phyloP scores from a whole-genome alignment of 2,329 filamentous ascomycete genomes.

The Aspergillus bombycis region DNA sequence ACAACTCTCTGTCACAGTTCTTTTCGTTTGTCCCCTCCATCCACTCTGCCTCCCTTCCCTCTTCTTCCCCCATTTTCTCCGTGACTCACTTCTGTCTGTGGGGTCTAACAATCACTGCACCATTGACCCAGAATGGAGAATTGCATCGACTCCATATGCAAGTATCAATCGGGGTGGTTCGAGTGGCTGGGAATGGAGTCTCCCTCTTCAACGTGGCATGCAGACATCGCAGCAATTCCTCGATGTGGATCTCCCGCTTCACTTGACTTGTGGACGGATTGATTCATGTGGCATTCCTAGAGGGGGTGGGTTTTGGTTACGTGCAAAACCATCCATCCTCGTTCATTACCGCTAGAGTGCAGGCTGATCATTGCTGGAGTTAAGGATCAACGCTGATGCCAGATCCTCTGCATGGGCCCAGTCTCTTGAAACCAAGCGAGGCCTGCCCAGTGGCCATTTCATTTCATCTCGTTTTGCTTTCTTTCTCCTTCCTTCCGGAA shows the following conservation, averaged over 20 bases:
- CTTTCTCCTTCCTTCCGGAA: background rate
- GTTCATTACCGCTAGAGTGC: background rate
- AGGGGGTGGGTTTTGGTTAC: constrained; percentile 1
- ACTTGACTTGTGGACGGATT: constrained; percentile 11
- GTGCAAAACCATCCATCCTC: constrained; percentile 3
- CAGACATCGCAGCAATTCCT: constrained; percentile 18
- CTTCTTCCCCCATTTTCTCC: background rate
- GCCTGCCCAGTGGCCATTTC: background rate
- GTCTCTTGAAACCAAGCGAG: constrained; percentile 1
- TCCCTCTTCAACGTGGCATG: constrained; percentile 28
- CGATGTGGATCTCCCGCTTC: constrained; percentile 26
- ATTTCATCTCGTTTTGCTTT: constrained; percentile 1
- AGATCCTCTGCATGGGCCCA: background rate
- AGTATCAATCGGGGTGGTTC: constrained; percentile 15
- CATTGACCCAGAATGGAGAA: constrained; percentile 2
- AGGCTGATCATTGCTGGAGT: background rate
- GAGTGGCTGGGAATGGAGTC: constrained; percentile 18
- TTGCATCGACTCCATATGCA: background rate
- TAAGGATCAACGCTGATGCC: background rate
- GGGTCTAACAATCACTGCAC: background rate
- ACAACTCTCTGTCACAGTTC: background rate
- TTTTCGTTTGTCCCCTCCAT: background rate
- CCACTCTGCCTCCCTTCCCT: background rate
- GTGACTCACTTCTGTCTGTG: constrained; percentile 9
- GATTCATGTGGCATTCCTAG: background rate